A percentile compares a stretch with the other conserved stretches of the same genome.
Conservation (phyloP, 2,329 filamentous ascomycete species). For the Colletotrichum orchidophilum region DNA sequence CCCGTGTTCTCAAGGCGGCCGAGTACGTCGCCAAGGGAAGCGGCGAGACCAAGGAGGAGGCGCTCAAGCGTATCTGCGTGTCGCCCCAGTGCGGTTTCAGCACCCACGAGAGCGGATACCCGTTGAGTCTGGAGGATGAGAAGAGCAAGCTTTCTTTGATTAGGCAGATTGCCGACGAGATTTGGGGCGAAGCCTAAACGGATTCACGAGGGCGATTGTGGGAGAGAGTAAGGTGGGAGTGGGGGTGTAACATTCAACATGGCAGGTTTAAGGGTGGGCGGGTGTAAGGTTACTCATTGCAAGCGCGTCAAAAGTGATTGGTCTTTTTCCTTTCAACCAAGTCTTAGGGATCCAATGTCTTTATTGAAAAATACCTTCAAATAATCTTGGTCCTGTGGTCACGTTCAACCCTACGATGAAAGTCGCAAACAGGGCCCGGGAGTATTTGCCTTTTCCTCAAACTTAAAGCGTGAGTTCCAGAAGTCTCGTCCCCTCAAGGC, state of each 20-base stretch:
- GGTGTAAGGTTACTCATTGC: constrained; percentile 3
- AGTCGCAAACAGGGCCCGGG: neutral
- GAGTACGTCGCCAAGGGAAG: constrained; percentile 76
- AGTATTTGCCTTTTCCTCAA: neutral
- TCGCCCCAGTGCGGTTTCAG: constrained; percentile 81
- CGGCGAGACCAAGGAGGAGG: constrained; percentile 71
- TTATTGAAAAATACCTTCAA: neutral
- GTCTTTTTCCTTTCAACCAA: neutral
- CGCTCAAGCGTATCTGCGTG: constrained; percentile 72
- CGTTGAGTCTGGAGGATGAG: constrained; percentile 75
- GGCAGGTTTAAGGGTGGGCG: neutral
- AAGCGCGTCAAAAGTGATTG: neutral
- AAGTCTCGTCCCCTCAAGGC: neutral
- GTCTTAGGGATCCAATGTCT: neutral
- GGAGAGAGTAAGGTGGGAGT: too few relatives aligned
- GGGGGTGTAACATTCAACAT: neutral
- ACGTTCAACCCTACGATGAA: neutral
- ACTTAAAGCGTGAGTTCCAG: neutral
- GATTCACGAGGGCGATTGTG: too few relatives aligned
- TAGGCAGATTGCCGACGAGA: constrained; percentile 75
- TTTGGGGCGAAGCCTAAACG: constrained; percentile 62
- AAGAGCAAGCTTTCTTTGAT: constrained; percentile 77
- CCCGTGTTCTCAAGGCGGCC: constrained; percentile 67
- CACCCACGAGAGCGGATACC: constrained; percentile 78
- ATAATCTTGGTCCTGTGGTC: neutral